Evolutionary conservation across 1,139 yeast genomes (phyloP), one percentile per base, ranked within the genome.

Genomic region (Yamadazyma oceani): DNA sequence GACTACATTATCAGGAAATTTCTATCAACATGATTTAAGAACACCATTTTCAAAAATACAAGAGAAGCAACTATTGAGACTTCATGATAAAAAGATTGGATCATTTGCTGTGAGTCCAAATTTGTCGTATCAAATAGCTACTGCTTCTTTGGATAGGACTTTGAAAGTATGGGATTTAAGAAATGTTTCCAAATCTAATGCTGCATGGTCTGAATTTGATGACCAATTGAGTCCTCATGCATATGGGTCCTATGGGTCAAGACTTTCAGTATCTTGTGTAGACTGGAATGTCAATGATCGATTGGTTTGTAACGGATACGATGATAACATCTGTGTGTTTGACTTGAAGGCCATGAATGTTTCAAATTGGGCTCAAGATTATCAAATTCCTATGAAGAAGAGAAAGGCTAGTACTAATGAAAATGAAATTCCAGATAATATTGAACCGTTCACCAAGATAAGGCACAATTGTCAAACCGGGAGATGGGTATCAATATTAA

Each of bases 401-500:
- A 40, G 33, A 12, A 39, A 32, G 45, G 45, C 24, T 40, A 44
- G 42, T 43, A 35, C 23, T 42, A 37, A 46, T 17, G 51, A 45
- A 1, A 49, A 49, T 9, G 45, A 39, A n/a, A 46, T 60, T 10
- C 64, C 66, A 0, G 48, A 52, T 10, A 64, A 60, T 39, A 52
- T 88, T 22, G 55, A 51, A 10, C 94, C 96, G 0, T 57, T 73
- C 26, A 73, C 77, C 21, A 78, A 78, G 9, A 70, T 92, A 36
- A 78, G 76, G 43, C 97, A 92, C 58, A 90, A 90, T 53, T 92
- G 97, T 62, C 96, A 90, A 58, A 85, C 96, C 0, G 97, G 98
- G 0, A 68, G 96, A 45, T 92, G 98, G 98, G 96, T 92, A 1
- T 83, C 96, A 1, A 90, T 92, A 36, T 66, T 92, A 39, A 88